Evolutionary conservation across 257 asterid species (phyloP).

Genomic region (Orobanche coerulescens): DNA sequence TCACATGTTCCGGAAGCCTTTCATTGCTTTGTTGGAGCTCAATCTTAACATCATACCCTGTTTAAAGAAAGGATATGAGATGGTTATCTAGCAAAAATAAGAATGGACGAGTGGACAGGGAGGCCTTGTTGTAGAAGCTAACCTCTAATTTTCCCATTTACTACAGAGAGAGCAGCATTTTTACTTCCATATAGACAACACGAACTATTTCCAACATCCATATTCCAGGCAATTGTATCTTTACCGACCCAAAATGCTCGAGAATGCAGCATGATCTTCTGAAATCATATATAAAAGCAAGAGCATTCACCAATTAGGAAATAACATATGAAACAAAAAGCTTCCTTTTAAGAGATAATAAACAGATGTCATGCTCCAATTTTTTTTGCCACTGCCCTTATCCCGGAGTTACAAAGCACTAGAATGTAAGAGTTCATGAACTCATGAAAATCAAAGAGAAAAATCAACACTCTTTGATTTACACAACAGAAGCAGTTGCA

Average conservation of each 20-base stretch:
- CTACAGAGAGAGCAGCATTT: constrained; percentile 51
- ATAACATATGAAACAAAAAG: too few species aligned
- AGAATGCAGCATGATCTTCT: constrained; percentile 51
- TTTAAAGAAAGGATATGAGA: constrained; percentile 14
- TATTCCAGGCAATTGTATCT: constrained; percentile 74
- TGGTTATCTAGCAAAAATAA: constrained; percentile 5
- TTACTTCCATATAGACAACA: constrained; percentile 66
- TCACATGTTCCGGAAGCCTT: constrained; percentile 62
- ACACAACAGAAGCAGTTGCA: too few species aligned
- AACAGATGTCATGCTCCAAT: too few species aligned
- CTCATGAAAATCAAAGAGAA: not conserved
- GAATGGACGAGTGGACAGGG: not conserved
- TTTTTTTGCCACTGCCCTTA: too few species aligned
- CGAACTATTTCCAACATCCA: constrained; percentile 52
- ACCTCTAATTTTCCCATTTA: constrained; percentile 60
- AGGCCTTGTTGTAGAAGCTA: constrained; percentile 1
- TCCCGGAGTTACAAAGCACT: too few species aligned
- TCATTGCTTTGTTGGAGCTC: constrained; percentile 40
- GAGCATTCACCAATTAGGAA: not conserved
- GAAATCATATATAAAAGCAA: constrained; percentile 23
- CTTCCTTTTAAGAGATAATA: too few species aligned
- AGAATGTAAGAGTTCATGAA: too few species aligned
- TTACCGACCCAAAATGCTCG: constrained; percentile 83
- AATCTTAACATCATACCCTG: constrained; percentile 66
- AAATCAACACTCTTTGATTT: too few species aligned